Evolutionary conservation across 2,329 filamentous ascomycete species (phyloP).

Genomic region (Beauveria scarabaeidicola): DNA sequence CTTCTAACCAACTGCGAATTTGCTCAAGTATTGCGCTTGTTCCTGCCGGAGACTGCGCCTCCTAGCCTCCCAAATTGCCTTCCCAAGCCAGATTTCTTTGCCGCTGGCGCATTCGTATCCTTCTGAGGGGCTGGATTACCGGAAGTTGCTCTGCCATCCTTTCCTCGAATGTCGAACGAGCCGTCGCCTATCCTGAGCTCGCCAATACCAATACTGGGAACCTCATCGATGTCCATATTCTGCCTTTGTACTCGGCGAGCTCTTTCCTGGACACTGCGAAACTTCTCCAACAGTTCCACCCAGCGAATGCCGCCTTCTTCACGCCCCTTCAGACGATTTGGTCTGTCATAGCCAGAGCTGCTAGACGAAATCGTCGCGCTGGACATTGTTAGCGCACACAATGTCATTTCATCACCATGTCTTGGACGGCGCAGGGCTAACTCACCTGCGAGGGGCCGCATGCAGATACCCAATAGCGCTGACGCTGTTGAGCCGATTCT

Average conservation of each 20-base stretch:
- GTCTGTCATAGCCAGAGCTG: slow-evolving; percentile 56
- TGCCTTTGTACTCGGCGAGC: slow-evolving; percentile 62
- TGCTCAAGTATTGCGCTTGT: slow-evolving; percentile 36
- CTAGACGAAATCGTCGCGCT: slow-evolving; percentile 40
- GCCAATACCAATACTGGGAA: slow-evolving; percentile 34
- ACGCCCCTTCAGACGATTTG: slow-evolving; percentile 70
- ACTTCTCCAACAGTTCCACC: slow-evolving; percentile 90
- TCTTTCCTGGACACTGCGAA: slow-evolving; percentile 81
- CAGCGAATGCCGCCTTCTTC: slow-evolving; percentile 83
- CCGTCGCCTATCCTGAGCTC: slow-evolving; percentile 35
- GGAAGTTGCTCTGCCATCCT: slow-evolving; percentile 27
- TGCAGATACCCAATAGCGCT: slow-evolving; percentile 95
- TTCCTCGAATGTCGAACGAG: slow-evolving; percentile 30
- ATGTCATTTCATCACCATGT: neutral
- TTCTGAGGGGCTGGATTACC: slow-evolving; percentile 37
- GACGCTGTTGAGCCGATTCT: slow-evolving; percentile 93
- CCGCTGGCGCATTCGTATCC: slow-evolving; percentile 36
- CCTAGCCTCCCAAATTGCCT: slow-evolving; percentile 62
- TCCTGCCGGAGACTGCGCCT: slow-evolving; percentile 60
- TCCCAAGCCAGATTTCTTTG: slow-evolving; percentile 56
- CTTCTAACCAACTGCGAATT: neutral
- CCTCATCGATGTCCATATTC: slow-evolving; percentile 42
- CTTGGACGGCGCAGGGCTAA: neutral
- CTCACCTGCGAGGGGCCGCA: slow-evolving; percentile 68
- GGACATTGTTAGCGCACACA: neutral